phyloP scores from a whole-genome alignment of 805 yeast species.

The Clavispora asparagi region DNA sequence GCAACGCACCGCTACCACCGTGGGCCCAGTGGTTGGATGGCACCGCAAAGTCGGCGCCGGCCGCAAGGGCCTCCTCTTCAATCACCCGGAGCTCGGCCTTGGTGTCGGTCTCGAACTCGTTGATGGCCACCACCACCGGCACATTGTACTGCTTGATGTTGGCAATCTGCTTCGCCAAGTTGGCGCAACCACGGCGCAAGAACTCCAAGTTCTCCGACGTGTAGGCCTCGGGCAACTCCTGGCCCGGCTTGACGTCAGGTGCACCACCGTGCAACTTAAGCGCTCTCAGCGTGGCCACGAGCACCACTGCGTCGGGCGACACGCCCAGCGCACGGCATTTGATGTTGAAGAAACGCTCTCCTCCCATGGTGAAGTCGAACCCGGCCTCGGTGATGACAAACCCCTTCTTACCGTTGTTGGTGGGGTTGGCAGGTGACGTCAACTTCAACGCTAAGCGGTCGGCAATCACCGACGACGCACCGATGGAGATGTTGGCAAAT shows the following conservation, averaged over 20 bases:
- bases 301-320: slow-evolving; percentile 82
- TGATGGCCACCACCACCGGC: slow-evolving; percentile 93
- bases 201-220: slow-evolving; percentile 74
- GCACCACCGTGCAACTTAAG: slow-evolving; percentile 97
- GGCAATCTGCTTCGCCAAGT: slow-evolving; percentile 83
- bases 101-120: slow-evolving; percentile 79
- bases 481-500: slow-evolving; percentile 94
- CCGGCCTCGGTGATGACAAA: slow-evolving; percentile 98
- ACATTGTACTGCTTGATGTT: slow-evolving; percentile 81
- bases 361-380: slow-evolving; percentile 98
- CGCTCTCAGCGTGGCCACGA: slow-evolving; percentile 97
- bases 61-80: slow-evolving; percentile 71
- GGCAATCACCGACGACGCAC: slow-evolving; percentile 92
- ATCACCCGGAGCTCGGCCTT: slow-evolving; percentile 75
- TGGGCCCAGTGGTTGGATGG: slow-evolving; percentile 92
- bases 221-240: slow-evolving; percentile 77
- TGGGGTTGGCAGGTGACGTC: slow-evolving; percentile 49
- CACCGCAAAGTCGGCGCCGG: slow-evolving; percentile 94
- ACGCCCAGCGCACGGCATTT: slow-evolving; percentile 91
- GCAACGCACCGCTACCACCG: slow-evolving; percentile 89
- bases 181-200: slow-evolving; percentile 75
- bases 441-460: slow-evolving; percentile 89
- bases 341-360: slow-evolving; percentile 93
- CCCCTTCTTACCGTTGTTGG: slow-evolving; percentile 51
- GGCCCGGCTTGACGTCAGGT: slow-evolving; percentile 93